A percentile compares a stretch with the other conserved stretches of the same genome.
phyloP scores from a whole-genome alignment of 306 rosid genomes.

The Trifolium pratense region DNA sequence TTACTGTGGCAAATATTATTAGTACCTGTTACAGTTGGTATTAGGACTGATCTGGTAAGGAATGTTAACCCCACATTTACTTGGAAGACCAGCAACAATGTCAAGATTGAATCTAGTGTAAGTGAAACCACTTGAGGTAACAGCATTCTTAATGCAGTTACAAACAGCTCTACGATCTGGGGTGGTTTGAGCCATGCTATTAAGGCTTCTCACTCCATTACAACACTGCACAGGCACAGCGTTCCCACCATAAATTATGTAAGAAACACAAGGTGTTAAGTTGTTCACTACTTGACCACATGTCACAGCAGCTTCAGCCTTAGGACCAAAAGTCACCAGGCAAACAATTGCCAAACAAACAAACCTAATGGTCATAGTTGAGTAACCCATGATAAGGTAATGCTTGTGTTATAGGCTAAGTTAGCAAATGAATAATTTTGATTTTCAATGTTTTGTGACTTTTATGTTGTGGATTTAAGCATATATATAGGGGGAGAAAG shows the following conservation, averaged over 20 bases:
- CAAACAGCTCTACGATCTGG: slow-evolving; percentile 61
- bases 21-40: slow-evolving; percentile 56
- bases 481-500: slow-evolving; percentile 31
- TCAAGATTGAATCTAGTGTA: slow-evolving; percentile 35
- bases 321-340: slow-evolving; percentile 37
- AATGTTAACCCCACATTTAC: slow-evolving; percentile 50
- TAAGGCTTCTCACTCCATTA: slow-evolving; percentile 48
- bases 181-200: slow-evolving; percentile 49
- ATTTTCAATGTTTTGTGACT: background rate
- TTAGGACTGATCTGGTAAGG: slow-evolving; percentile 74
- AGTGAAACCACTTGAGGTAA: slow-evolving; percentile 31
- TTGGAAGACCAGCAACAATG: slow-evolving; percentile 55
- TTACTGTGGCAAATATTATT: background rate
- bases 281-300: slow-evolving; percentile 47
- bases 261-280: slow-evolving; percentile 50
- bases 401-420: background rate
- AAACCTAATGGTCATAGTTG: slow-evolving; percentile 22
- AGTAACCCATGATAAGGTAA: slow-evolving; percentile 39
- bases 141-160: slow-evolving; percentile 56
- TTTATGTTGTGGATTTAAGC: background rate
- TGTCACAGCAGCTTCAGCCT: slow-evolving; percentile 38
- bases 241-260: slow-evolving; percentile 33
- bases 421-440: background rate
- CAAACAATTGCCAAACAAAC: slow-evolving; percentile 38
- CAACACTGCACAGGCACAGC: slow-evolving; percentile 47